Evolutionary conservation across 2,329 filamentous ascomycete species (phyloP).

Genomic region (Colletotrichum liriopes): DNA sequence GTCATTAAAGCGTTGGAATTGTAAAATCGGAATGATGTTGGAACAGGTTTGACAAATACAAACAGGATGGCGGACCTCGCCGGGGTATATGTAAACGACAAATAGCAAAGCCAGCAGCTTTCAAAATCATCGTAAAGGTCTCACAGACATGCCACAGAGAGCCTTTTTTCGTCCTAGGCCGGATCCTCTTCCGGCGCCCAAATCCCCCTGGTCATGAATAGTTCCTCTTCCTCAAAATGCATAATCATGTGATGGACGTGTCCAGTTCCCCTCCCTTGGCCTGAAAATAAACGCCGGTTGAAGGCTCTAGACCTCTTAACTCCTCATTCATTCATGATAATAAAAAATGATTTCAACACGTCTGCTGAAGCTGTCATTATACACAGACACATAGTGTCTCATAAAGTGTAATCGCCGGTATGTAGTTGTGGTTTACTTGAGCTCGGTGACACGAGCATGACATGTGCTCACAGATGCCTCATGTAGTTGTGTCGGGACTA

Average conservation of each 20-base stretch:
- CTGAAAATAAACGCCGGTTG: constrained; percentile 31
- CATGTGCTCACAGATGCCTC: neutral
- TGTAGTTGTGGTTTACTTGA: neutral
- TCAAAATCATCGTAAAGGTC: constrained; percentile 24
- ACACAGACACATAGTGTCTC: constrained; percentile 28
- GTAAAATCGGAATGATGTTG: neutral
- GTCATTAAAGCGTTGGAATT: constrained; percentile 36
- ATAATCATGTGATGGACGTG: constrained; percentile 27
- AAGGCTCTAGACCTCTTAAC: constrained; percentile 36
- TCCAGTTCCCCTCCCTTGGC: neutral
- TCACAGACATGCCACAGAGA: neutral
- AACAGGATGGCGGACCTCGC: constrained; percentile 41
- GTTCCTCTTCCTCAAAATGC: constrained; percentile 19
- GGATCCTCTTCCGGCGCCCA: constrained; percentile 9
- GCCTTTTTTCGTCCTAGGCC: constrained; percentile 13
- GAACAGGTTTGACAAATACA: neutral
- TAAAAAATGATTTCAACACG: neutral
- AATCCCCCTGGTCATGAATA: constrained; percentile 43
- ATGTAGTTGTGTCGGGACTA: constrained; percentile 35
- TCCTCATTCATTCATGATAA: constrained; percentile 11
- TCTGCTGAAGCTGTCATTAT: constrained; percentile 30
- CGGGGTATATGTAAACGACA: constrained; percentile 43
- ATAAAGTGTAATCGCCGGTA: neutral
- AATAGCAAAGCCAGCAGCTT: constrained; percentile 29
- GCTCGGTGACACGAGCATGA: neutral